Conservation (phyloP, 352 stramenopile species). For the Globisporangium paroecandrum region DNA sequence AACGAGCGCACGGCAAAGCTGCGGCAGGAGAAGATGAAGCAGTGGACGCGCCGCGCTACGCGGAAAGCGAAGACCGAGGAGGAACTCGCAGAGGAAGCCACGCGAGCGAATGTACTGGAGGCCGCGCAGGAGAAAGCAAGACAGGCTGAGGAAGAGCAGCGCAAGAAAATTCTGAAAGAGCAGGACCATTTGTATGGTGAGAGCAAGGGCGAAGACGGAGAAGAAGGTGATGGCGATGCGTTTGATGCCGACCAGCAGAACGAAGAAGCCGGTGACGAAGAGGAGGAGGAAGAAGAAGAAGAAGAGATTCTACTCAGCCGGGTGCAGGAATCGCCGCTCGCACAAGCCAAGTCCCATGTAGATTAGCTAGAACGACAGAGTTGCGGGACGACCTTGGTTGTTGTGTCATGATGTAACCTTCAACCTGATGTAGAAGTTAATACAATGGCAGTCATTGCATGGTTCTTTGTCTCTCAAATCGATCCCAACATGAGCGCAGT, state of each 20-base stretch:
- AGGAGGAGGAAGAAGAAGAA: constrained; percentile 23
- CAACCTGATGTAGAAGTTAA: too few species aligned
- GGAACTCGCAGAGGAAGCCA: constrained; percentile 26
- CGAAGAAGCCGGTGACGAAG: constrained; percentile 11
- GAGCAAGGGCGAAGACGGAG: constrained; percentile 27
- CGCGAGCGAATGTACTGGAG: constrained; percentile 28
- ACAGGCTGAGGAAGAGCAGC: constrained; percentile 39
- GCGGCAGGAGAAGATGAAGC: constrained; percentile 35
- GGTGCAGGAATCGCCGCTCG: neutral
- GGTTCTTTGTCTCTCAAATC: too few species aligned
- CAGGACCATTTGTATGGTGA: constrained; percentile 48
- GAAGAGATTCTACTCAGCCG: constrained; percentile 15
- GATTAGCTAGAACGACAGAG: constrained; percentile 1
- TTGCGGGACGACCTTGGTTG: too few species aligned
- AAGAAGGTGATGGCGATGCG: constrained; percentile 15
- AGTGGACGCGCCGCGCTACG: constrained; percentile 28
- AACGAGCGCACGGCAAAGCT: constrained; percentile 44
- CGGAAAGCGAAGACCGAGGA: constrained; percentile 31
- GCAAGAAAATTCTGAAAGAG: constrained; percentile 28
- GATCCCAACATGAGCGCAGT: too few species aligned
- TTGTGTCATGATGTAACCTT: too few species aligned
- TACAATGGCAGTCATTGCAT: too few species aligned
- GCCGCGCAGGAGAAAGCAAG: constrained; percentile 34
- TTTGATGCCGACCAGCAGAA: neutral
- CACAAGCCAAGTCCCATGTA: constrained; percentile 6